Percentiles rank a stretch among this genome's conserved stretches.
phyloP scores from a whole-genome alignment of 495 filamentous ascomycete species.

The Daldinia caldariorum region DNA sequence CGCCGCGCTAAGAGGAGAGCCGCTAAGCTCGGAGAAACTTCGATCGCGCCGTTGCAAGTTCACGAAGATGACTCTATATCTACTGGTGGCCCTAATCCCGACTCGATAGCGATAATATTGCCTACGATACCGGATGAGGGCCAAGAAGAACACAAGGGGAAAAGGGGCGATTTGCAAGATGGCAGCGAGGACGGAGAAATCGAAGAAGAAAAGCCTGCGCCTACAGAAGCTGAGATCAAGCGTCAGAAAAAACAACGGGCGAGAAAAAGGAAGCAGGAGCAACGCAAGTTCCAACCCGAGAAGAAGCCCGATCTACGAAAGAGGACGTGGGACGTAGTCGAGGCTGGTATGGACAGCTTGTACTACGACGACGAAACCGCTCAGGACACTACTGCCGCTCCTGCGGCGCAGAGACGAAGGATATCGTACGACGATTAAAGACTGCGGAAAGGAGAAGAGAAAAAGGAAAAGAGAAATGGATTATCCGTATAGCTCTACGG shows the following conservation, averaged over 20 bases:
- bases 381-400: constrained; percentile 31
- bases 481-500: neutral
- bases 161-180: constrained; percentile 29
- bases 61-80: constrained; percentile 12
- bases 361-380: constrained; percentile 59
- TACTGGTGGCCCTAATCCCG: neutral
- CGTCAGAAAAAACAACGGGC: constrained; percentile 40
- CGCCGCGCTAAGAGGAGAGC: constrained; percentile 58
- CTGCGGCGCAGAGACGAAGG: constrained; percentile 52
- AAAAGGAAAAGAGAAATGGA: no score
- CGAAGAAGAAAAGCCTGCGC: constrained; percentile 41
- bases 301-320: constrained; percentile 65
- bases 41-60: constrained; percentile 24
- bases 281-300: constrained; percentile 54
- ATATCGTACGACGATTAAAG: constrained; percentile 63
- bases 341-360: constrained; percentile 60
- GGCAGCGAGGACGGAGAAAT: constrained; percentile 49
- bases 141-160: constrained; percentile 39
- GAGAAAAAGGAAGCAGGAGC: constrained; percentile 49
- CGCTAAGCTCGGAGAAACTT: constrained; percentile 29
- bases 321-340: constrained; percentile 67
- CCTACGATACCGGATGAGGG: constrained; percentile 19
- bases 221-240: constrained; percentile 45
- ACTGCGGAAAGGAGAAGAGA: neutral
- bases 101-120: constrained; percentile 4